Evolutionary conservation across 2,329 filamentous ascomycete genomes (phyloP).

Genomic region (Diplodia scrobiculata): DNA sequence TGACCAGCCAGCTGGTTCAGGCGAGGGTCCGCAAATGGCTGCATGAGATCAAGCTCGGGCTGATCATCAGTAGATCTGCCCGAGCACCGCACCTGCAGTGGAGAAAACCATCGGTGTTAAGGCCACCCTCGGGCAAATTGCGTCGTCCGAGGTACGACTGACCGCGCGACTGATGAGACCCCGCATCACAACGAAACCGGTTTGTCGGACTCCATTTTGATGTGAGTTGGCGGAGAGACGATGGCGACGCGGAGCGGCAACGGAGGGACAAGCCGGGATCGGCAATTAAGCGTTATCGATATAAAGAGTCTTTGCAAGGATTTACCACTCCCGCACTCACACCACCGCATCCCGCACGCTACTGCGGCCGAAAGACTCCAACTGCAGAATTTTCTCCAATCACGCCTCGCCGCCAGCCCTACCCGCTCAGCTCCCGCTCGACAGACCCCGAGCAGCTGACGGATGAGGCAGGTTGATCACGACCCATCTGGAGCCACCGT

Average conservation of each 20-base stretch:
- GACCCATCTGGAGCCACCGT: not conserved
- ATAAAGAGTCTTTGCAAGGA: constrained; percentile 3
- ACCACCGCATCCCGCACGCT: constrained; percentile 18
- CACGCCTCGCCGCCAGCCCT: constrained; percentile 20
- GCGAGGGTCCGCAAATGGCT: not conserved
- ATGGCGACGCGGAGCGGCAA: not conserved
- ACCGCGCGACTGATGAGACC: not conserved
- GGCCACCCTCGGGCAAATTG: not conserved
- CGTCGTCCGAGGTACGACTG: not conserved
- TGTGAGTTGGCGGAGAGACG: too few species aligned
- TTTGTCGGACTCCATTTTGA: not conserved
- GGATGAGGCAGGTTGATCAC: constrained; percentile 11
- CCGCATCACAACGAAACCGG: not conserved
- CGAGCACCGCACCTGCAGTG: not conserved
- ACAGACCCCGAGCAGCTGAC: not conserved
- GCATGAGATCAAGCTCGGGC: constrained; percentile 3
- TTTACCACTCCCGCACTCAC: constrained; percentile 3
- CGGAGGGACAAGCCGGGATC: not conserved
- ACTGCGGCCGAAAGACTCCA: not conserved
- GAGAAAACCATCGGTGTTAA: not conserved
- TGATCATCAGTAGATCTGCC: constrained; percentile 19
- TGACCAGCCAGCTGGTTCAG: not conserved
- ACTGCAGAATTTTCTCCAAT: constrained; percentile 18
- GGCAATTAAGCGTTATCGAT: not conserved
- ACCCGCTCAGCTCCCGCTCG: constrained; percentile 5